Percentiles rank a stretch among this genome's conserved stretches.
phyloP scores from a whole-genome alignment of 2,329 filamentous ascomycete genomes.

The Escovopsis weberi region DNA sequence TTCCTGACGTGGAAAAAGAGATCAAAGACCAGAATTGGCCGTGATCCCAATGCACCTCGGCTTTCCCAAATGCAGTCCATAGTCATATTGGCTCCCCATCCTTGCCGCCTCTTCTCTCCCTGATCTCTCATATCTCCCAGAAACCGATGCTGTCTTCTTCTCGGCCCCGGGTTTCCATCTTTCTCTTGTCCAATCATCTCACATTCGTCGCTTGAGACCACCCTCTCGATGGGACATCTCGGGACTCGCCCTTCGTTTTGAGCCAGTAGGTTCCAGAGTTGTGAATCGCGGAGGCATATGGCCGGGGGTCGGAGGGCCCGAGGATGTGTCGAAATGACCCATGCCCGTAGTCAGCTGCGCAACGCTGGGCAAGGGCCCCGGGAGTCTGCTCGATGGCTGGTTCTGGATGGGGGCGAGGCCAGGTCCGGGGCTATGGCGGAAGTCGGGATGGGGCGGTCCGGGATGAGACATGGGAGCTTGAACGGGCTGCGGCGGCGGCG shows the following conservation, averaged over 20 bases:
- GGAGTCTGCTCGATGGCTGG: slow-evolving; percentile 22
- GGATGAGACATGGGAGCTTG: slow-evolving; percentile 12
- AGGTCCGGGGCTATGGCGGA: slow-evolving; percentile 21
- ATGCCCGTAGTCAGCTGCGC: slow-evolving; percentile 50
- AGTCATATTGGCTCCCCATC: background rate
- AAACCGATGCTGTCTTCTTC: no score
- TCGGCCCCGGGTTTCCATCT: background rate
- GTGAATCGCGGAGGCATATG: slow-evolving; percentile 18
- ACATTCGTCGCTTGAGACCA: slow-evolving; percentile 26
- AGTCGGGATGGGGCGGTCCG: slow-evolving; percentile 17
- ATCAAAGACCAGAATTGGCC: no score
- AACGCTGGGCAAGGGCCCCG: slow-evolving; percentile 41
- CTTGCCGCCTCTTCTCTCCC: background rate
- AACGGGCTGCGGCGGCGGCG: slow-evolving; percentile 9
- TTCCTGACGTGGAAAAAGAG: no score
- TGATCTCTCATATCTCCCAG: no score
- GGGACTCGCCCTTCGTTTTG: slow-evolving; percentile 39
- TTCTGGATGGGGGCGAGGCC: slow-evolving; percentile 40
- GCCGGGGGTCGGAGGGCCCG: slow-evolving; percentile 3
- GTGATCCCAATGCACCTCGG: no score
- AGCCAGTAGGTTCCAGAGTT: slow-evolving; percentile 24
- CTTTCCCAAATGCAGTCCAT: background rate
- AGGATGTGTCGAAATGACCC: slow-evolving; percentile 34
- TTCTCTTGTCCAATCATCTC: slow-evolving; percentile 7
- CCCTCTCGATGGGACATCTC: slow-evolving; percentile 30